Evolutionary conservation across 106 monocot genomes (phyloP).

Genomic region (Alisma plantagoaquatica): DNA sequence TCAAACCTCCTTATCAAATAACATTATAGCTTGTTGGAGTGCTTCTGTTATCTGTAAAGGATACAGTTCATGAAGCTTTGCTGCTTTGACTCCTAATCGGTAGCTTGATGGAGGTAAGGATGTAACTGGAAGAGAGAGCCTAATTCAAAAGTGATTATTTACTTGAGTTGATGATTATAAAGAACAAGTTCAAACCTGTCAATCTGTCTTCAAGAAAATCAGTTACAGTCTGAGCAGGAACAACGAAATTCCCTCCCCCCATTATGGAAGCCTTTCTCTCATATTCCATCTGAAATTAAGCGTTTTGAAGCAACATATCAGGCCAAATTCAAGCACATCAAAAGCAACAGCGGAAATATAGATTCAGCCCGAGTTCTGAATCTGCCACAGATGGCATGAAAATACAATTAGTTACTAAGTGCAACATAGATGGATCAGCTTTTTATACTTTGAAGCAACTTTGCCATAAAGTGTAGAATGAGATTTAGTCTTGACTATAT

Average conservation of each 20-base stretch:
- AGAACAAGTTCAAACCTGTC: conserved; percentile 33
- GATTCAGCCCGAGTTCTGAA: too few relatives aligned
- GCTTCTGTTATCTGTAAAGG: conserved; percentile 65
- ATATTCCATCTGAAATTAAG: conserved; percentile 54
- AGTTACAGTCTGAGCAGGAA: conserved; percentile 83
- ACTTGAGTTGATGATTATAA: neutral
- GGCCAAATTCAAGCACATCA: too few relatives aligned
- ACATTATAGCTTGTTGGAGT: conserved; percentile 55
- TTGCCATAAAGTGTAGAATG: too few relatives aligned
- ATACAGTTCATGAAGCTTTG: conserved; percentile 76
- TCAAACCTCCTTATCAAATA: conserved; percentile 79
- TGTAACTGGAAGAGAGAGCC: conserved; percentile 34
- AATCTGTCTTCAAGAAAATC: conserved; percentile 85
- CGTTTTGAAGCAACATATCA: neutral
- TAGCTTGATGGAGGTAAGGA: conserved; percentile 84
- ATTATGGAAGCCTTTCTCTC: conserved; percentile 82
- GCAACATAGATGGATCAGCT: too few relatives aligned
- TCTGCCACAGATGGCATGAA: too few relatives aligned
- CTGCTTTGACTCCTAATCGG: conserved; percentile 67
- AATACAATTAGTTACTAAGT: too few relatives aligned
- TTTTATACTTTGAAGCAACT: too few relatives aligned
- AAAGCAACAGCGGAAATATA: too few relatives aligned
- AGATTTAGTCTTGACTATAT: too few relatives aligned
- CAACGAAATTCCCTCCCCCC: conserved; percentile 92
- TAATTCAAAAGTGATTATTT: neutral